Evolutionary conservation across 2,329 filamentous ascomycete species (phyloP), one percentile per base, ranked within the genome.

Genomic region (Alternaria ventricosa): DNA sequence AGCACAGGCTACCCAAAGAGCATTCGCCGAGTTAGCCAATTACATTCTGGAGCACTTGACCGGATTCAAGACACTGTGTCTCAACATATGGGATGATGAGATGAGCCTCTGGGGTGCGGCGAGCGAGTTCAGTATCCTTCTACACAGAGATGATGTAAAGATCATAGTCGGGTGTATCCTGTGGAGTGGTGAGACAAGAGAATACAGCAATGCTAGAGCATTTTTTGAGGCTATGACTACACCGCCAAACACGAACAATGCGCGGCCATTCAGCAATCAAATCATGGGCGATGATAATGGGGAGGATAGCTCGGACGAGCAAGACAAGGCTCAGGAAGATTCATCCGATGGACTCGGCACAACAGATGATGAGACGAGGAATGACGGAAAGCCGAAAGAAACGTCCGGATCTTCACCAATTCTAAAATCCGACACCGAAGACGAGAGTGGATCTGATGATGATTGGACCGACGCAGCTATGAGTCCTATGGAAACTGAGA

Each of bases 21-120:
- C 71, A 7, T 78, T 75, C 56, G 47, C 54, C 4, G 56, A 67
- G n/a, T 55, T 77, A 3, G 67, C 65, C 8, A 47, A 13, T 5
- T 75, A 69, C 45, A 58, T 76, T 6, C n/a, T 59, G 9, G 58
- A 63, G 4, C 27, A 65, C 3, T 33, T 74, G 5, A 64, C 68
- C 1, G 54, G 55, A 3, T 70, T 76, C 36, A 53, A 58, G 33
- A 64, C 56, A 33, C 41, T 75, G 27, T 65, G 59, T 43, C 36
- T 76, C 43, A 63, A 69, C 20, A 55, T 75, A 6, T 75, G 70
- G 63, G 61, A 70, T 43, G 43, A 64, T 13, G 55, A 53, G 23
- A 45, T 63, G 44, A 55, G 25, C 20, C 36, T 60, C 22, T 54
- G 44, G 36, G 56, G 18, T 12, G 60, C 62, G 5, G 53, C 62